Base-by-base conservation (phyloP, 306 rosid species). In the Canavalia ensiformis region DNA sequence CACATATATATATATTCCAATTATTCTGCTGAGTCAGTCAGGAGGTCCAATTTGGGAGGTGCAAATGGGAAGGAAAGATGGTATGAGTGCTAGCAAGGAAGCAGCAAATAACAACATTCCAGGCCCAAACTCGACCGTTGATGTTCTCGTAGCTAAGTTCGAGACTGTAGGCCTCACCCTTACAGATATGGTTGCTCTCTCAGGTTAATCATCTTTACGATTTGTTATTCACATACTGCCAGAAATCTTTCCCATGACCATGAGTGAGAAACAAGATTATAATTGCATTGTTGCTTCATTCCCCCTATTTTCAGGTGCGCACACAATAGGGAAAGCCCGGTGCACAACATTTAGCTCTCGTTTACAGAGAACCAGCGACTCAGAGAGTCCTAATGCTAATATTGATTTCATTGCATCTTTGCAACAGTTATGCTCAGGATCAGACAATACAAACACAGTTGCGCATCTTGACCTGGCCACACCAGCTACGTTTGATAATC, bases 21-120 rank as follows among this genome's bases (percentile, higher is more conserved):
- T 28, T 29, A 6, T 34, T 54, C 6, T n/a, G 11, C 25, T 75
- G 11, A 80, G 54, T 18, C 77, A 95, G 96, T 91, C 99, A 0
- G 99, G 98, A 49, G 97, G 99, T 25, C 99, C 96, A 12, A 73
- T 86, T 28, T 95, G 95, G 99, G 91, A 87, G 67, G 91, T 93
- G 12, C 88, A 90, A 83, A 84, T 76, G 87, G 97, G 99, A 82
- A 95, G 98, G 86, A 88, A 69, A 78, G 99, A 93, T 73, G 69
- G 91, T 76, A 72, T 91, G 31, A 84, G 74, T 8, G 96, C 94
- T 0, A 93, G 88, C 87, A 90, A 86, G 90, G 60, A 55, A 66
- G 86, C 86, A 50, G 95, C 97, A 74, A 90, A 87, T 56, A 88
- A 86, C 74, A 87, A 93, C 86, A 88, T 95, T 55, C 97, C 97